Base-by-base conservation (phyloP, 2,329 filamentous ascomycete species). In the Westerdykella ornata region DNA sequence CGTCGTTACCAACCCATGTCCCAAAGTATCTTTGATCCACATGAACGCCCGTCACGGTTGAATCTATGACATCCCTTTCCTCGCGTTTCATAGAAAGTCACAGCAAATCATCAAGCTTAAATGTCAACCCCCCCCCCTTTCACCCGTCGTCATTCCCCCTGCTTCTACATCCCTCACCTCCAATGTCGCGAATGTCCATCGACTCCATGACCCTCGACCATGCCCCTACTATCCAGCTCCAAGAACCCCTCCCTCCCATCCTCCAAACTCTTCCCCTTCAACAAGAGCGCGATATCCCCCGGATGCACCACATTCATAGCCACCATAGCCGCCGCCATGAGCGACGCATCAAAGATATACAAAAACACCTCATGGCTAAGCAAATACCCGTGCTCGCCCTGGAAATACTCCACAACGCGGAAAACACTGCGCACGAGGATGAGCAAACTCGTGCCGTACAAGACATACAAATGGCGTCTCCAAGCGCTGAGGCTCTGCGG, bases 391-490 rank as follows among this genome's bases (percentile, higher is more conserved):
- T 61, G 50, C 18, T 66, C 57, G 2, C 73, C 72, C 47, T 67
- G 53, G 0, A 62, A 46, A 44, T 72, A 77, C 56, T 77, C 73
- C 12, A 68, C 51, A 14, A 75, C 59, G 29, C 74, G 66, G 41
- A 74, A 74, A 1, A 76, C 45, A 11, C 59, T 69, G 35, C 75
- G 66, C 12, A 74, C 38, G 45, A 77, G 56, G 51, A 77, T 76
- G 16, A 76, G 54, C 1, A 52, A 45, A 45, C 63, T 69, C 29
- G 65, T 60, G 2, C 52, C 34, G 51, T 76, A 76, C 11, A 77
- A 60, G 0, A 61, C 61, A 3, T 53, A 33, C 47, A 76, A 53
- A 39, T 66, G 62, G 39, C 59, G 59, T 44, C 53, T 52, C 53
- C 56, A 59, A 4, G 2, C 35, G 7, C 5, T 39, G 8, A 33